phyloP scores from a whole-genome alignment of 2,329 filamentous ascomycete species.

The Leptoxyphium fumago region DNA sequence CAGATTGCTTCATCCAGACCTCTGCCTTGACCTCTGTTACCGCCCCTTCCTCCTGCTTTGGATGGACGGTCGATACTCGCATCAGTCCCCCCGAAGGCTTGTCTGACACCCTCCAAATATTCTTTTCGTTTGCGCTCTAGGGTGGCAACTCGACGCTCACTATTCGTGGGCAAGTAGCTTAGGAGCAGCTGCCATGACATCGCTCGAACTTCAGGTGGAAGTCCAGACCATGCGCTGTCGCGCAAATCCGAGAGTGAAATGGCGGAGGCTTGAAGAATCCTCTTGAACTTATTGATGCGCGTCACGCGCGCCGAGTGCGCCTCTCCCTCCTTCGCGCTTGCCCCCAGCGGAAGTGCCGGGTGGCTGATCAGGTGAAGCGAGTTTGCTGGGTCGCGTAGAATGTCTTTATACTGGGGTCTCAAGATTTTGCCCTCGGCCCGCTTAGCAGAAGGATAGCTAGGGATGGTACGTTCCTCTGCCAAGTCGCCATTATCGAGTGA shows the following conservation, averaged over 20 bases:
- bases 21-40: constrained; percentile 32
- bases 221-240: constrained; percentile 79
- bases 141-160: constrained; percentile 76
- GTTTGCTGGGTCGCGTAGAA: constrained; percentile 73
- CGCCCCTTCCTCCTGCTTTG: constrained; percentile 40
- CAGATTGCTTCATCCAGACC: constrained; percentile 94
- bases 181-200: constrained; percentile 98
- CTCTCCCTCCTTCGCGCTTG: constrained; percentile 70
- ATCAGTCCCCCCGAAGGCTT: constrained; percentile 45
- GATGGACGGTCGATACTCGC: constrained; percentile 22
- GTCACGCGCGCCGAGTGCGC: constrained; percentile 75
- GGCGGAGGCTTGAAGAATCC: constrained; percentile 79
- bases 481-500: constrained; percentile 86
- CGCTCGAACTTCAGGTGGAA: constrained; percentile 86
- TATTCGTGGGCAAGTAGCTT: constrained; percentile 92
- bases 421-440: constrained; percentile 91
- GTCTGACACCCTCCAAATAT: constrained; percentile 77
- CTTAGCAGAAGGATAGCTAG: constrained; percentile 74
- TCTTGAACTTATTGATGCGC: constrained; percentile 97
- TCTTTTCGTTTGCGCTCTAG: constrained; percentile 92
- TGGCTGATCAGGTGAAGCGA: constrained; percentile 89
- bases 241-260: constrained; percentile 76
- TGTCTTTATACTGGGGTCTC: constrained; percentile 94
- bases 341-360: constrained; percentile 55
- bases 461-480: constrained; percentile 70